Conservation (phyloP, 2,329 filamentous ascomycete genomes). For the Exophiala sp. region DNA sequence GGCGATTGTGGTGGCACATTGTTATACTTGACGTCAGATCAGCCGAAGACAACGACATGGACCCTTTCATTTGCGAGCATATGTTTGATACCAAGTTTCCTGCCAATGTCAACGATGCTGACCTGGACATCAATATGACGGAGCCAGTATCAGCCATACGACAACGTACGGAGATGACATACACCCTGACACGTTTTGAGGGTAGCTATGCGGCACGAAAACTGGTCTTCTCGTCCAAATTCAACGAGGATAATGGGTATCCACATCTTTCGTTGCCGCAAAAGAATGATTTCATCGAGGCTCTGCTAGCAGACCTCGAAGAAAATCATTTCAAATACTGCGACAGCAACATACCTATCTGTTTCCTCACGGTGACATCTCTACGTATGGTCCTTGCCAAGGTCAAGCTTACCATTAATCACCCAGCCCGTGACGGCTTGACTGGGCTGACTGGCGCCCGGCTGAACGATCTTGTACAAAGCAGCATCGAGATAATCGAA, state of each 20-base stretch:
- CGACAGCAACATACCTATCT: conserved; percentile 30
- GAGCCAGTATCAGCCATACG: background rate
- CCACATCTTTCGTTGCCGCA: conserved; percentile 8
- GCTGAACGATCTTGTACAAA: conserved; percentile 1
- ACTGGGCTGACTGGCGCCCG: background rate
- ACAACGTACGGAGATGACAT: conserved; percentile 28
- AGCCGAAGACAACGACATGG: conserved; percentile 61
- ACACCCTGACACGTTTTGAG: conserved; percentile 27
- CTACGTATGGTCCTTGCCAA: conserved; percentile 16
- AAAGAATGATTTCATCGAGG: conserved; percentile 25
- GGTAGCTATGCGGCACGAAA: conserved; percentile 25
- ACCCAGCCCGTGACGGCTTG: conserved; percentile 2
- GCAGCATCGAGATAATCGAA: conserved; percentile 23
- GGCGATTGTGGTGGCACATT: conserved; percentile 36
- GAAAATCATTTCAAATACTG: conserved; percentile 52
- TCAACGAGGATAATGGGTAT: conserved; percentile 25
- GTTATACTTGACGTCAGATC: conserved; percentile 56
- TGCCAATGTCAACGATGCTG: conserved; percentile 47
- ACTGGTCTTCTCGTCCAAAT: conserved; percentile 27
- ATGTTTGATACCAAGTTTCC: conserved; percentile 57
- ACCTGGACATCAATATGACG: conserved; percentile 37
- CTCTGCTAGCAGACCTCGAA: conserved; percentile 50
- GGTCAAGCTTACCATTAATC: conserved; percentile 14
- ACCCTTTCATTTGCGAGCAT: conserved; percentile 55
- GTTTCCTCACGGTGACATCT: conserved; percentile 17